A percentile compares a stretch with the other conserved stretches of the same genome.
Evolutionary conservation across 306 rosid species (phyloP).

Genomic region (Vicia faba): DNA sequence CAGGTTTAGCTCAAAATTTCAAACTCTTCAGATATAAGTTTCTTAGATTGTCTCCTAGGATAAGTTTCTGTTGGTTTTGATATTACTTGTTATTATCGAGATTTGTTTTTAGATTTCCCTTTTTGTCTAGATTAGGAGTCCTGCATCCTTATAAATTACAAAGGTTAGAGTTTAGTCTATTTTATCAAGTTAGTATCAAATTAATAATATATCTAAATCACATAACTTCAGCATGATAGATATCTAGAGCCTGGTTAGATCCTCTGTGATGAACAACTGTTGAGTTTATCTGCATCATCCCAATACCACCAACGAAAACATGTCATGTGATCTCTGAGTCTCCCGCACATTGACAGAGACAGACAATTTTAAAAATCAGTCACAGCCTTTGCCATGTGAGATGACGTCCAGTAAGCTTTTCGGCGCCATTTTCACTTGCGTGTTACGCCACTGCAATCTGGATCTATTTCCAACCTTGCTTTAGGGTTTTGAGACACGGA

Average conservation of each 20-base stretch:
- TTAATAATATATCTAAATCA: not conserved
- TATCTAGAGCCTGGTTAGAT: not conserved
- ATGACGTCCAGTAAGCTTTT: not conserved
- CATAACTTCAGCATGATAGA: not conserved
- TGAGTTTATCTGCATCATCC: not conserved
- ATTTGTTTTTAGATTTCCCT: not conserved
- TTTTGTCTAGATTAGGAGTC: not conserved
- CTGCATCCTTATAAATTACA: not conserved
- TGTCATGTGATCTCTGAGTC: not conserved
- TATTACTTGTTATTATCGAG: not conserved
- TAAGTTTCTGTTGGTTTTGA: not conserved
- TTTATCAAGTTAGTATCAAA: not conserved
- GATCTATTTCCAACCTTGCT: not conserved
- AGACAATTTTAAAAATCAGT: not conserved
- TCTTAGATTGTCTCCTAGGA: slow-evolving; percentile 3
- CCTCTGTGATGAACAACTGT: not conserved
- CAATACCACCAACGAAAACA: not conserved
- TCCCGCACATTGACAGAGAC: not conserved
- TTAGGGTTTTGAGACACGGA: not conserved
- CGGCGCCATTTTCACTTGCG: not conserved
- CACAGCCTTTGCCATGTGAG: not conserved
- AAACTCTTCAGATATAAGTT: slow-evolving; percentile 5
- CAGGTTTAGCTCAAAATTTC: not conserved
- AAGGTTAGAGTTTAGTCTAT: not conserved
- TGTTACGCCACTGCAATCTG: not conserved